These are phyloP conservation scores for Toxicodendron radicans DNA, from an alignment of 345 rosid species.

Conservation along the genomic window DNA sequence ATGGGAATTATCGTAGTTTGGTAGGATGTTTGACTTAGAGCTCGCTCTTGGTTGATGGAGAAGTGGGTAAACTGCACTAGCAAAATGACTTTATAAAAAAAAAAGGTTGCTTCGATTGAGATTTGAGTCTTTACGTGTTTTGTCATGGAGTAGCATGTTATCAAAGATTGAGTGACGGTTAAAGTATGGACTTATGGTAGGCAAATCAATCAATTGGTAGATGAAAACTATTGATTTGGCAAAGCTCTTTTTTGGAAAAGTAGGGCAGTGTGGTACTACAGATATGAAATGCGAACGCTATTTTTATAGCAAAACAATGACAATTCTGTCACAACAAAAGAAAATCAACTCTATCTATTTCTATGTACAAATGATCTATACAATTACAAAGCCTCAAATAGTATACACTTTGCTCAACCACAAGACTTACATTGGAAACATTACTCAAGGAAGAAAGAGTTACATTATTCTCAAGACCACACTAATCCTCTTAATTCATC, in stretches of 20 bases:
- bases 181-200: too few species aligned
- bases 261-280: neutral
- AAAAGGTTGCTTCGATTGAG: neutral
- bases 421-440: neutral
- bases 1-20: too few species aligned
- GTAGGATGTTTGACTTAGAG: neutral
- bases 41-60: neutral
- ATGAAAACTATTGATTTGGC: neutral
- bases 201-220: too few species aligned
- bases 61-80: neutral
- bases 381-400: slow-evolving; percentile 14
- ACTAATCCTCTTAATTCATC: neutral
- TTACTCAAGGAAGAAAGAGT: neutral
- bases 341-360: neutral
- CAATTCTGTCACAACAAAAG: neutral
- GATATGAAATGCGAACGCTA: neutral
- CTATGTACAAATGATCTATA: slow-evolving; percentile 21
- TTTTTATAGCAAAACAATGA: neutral
- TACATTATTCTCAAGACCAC: neutral
- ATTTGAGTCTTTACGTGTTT: neutral
- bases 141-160: too few species aligned
- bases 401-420: neutral
- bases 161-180: too few species aligned
- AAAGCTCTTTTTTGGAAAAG: neutral
- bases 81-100: neutral